Evolutionary conservation across 192 early-diverging fungal genomes (phyloP).

Genomic region (Lobosporangium transversale): DNA sequence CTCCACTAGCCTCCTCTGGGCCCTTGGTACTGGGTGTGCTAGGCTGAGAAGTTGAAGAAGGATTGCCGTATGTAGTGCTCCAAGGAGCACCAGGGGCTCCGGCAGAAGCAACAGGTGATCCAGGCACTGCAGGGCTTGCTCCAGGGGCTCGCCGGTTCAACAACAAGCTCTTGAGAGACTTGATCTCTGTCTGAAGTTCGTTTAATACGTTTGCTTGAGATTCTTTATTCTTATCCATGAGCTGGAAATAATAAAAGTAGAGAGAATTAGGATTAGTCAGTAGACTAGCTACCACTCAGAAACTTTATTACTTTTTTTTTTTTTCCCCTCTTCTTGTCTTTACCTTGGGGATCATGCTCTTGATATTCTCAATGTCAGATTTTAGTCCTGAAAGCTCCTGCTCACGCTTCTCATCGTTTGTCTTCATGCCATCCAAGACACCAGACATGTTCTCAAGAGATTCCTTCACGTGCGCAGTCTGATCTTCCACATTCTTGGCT

Average conservation of each 20-base stretch:
- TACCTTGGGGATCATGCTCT: slow-evolving; percentile 81
- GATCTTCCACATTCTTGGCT: slow-evolving; percentile 69
- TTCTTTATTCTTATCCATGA: slow-evolving; percentile 80
- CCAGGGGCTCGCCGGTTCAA: slow-evolving; percentile 78
- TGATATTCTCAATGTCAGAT: slow-evolving; percentile 76
- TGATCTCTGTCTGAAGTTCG: slow-evolving; percentile 94
- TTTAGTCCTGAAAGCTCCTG: slow-evolving; percentile 78
- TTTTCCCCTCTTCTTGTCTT: neutral
- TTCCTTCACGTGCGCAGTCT: slow-evolving; percentile 78
- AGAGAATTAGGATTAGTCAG: no score
- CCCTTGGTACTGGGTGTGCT: slow-evolving; percentile 6
- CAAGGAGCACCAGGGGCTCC: slow-evolving; percentile 53
- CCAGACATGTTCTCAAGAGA: slow-evolving; percentile 73
- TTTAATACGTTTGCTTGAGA: slow-evolving; percentile 69
- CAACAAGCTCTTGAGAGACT: slow-evolving; percentile 91
- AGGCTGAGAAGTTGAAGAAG: slow-evolving; percentile 16
- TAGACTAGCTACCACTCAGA: no score
- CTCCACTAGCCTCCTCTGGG: slow-evolving; percentile 15
- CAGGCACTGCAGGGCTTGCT: slow-evolving; percentile 6
- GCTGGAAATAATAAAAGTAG: slow-evolving; percentile 52
- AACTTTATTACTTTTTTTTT: no score
- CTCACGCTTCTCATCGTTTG: slow-evolving; percentile 71
- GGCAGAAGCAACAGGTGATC: neutral
- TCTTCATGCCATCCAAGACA: slow-evolving; percentile 68
- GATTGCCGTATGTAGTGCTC: slow-evolving; percentile 32